Evolutionary conservation across 1,139 yeast species (phyloP).

Genomic region (Candida tropicalis): DNA sequence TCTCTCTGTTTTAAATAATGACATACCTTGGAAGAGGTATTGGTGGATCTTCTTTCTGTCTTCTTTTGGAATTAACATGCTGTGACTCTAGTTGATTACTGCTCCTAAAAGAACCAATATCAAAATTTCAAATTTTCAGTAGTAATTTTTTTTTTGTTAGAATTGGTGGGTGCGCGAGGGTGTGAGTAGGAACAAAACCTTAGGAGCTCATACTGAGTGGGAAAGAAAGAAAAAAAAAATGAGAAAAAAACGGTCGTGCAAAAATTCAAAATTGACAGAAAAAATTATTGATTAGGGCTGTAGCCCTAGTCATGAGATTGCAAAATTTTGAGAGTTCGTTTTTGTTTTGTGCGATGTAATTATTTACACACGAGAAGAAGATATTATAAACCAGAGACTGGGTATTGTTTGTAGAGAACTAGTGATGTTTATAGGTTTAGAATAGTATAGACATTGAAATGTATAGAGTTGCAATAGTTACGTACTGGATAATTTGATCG

Average conservation of each 20-base stretch:
- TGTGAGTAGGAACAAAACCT: neutral
- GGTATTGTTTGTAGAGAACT: too few relatives aligned
- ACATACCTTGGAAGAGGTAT: slow-evolving; percentile 98
- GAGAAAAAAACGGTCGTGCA: slow-evolving; percentile 1
- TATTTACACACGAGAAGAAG: too few relatives aligned
- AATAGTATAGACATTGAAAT: too few relatives aligned
- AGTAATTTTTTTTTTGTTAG: slow-evolving; percentile 6
- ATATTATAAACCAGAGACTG: too few relatives aligned
- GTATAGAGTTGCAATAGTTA: too few relatives aligned
- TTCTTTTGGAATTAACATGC: slow-evolving; percentile 98
- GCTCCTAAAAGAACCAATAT: slow-evolving; percentile 7
- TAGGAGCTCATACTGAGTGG: neutral
- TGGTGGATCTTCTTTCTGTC: slow-evolving; percentile 99
- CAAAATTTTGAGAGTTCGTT: too few relatives aligned
- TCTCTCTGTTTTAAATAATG: too few relatives aligned
- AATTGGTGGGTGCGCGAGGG: slow-evolving; percentile 6
- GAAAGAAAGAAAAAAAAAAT: neutral
- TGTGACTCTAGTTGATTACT: slow-evolving; percentile 10
- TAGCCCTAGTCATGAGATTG: slow-evolving; percentile 1
- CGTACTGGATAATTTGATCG: too few relatives aligned
- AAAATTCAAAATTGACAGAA: neutral
- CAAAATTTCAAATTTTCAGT: slow-evolving; percentile 6
- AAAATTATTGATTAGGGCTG: slow-evolving; percentile 6
- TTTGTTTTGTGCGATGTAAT: too few relatives aligned
- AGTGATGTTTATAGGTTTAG: too few relatives aligned